phyloP scores from a whole-genome alignment of 371 early-diverging fungal genomes.

The Mucor circinelloides region DNA sequence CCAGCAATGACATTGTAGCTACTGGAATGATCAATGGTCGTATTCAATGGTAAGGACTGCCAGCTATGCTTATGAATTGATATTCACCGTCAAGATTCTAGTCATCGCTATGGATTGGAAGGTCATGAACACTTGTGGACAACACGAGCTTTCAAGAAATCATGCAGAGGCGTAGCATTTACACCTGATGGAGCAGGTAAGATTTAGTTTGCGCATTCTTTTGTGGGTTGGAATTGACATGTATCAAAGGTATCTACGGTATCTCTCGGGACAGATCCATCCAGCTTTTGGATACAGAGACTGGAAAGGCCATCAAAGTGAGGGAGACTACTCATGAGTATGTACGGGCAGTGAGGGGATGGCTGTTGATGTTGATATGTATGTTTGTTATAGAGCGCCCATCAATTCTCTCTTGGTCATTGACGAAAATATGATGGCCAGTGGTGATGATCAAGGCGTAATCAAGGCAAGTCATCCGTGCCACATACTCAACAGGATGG shows the following conservation, averaged over 20 bases:
- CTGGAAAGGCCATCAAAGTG: slow-evolving; percentile 60
- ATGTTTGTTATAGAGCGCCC: slow-evolving; percentile 53
- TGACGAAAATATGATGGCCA: slow-evolving; percentile 74
- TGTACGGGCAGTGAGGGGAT: no score
- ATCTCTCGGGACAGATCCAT: slow-evolving; percentile 84
- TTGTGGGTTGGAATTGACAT: background rate
- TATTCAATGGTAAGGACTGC: slow-evolving; percentile 62
- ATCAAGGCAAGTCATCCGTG: slow-evolving; percentile 61
- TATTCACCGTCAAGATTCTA: background rate
- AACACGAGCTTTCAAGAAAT: slow-evolving; percentile 73
- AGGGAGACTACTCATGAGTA: slow-evolving; percentile 79
- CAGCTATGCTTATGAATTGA: background rate
- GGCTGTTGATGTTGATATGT: background rate
- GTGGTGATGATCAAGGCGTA: slow-evolving; percentile 90
- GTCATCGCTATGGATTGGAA: slow-evolving; percentile 54
- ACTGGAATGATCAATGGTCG: slow-evolving; percentile 80
- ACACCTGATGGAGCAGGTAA: slow-evolving; percentile 72
- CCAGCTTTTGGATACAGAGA: slow-evolving; percentile 69
- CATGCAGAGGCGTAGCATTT: slow-evolving; percentile 82
- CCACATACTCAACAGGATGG: background rate
- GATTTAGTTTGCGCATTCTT: background rate
- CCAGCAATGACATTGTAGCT: slow-evolving; percentile 67
- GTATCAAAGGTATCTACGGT: slow-evolving; percentile 57
- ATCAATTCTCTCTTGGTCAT: slow-evolving; percentile 73
- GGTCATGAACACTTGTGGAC: slow-evolving; percentile 62